A percentile compares a stretch with the other conserved stretches of the same genome.
Conservation (phyloP, 441 rosid species). For the Pelargonium citronellum region DNA sequence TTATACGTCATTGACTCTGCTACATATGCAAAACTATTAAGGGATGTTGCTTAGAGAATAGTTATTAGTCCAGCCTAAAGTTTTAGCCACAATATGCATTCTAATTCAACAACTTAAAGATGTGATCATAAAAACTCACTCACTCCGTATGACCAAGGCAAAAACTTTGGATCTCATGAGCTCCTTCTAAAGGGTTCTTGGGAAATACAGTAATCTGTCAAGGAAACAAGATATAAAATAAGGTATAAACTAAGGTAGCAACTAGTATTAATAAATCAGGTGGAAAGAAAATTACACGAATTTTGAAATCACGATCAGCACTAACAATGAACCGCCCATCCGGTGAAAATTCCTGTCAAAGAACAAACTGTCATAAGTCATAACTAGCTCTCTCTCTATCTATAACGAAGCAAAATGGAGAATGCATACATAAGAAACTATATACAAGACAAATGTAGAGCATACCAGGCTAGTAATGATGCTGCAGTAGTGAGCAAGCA, state of each 20-base stretch:
- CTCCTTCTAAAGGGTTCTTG: constrained; percentile 69
- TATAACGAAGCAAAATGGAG: background rate
- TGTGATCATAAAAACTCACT: constrained; percentile 37
- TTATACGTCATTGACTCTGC: background rate
- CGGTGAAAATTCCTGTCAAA: constrained; percentile 75
- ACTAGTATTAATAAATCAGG: constrained; percentile 16
- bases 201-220: constrained; percentile 73
- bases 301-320: constrained; percentile 85
- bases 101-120: background rate
- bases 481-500: constrained; percentile 92
- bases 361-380: constrained; percentile 12
- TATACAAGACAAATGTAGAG: background rate
- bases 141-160: constrained; percentile 94
- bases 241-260: constrained; percentile 14
- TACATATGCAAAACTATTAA: background rate
- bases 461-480: constrained; percentile 83
- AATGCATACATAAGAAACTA: background rate
- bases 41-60: background rate
- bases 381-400: background rate
- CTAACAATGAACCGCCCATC: constrained; percentile 68
- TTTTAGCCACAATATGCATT: background rate
- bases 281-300: constrained; percentile 52
- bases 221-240: constrained; percentile 18
- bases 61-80: background rate
- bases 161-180: constrained; percentile 87